Percentiles rank a stretch among this genome's conserved stretches.
phyloP scores from a whole-genome alignment of 2,329 filamentous ascomycete genomes.

The Claviceps africana region DNA sequence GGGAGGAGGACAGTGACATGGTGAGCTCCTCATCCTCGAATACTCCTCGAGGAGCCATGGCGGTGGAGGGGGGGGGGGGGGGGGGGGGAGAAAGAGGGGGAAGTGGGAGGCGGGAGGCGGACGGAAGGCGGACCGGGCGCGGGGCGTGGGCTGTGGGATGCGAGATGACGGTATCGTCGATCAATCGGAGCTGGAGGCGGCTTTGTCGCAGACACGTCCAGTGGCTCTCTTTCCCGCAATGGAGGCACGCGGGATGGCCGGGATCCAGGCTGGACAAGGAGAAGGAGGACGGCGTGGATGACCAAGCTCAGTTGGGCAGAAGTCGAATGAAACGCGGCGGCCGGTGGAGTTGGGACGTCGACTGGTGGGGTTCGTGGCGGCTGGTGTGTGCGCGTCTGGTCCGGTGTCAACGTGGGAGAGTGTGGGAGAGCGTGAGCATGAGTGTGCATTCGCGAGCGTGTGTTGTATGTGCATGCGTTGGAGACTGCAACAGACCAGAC shows the following conservation, averaged over 20 bases:
- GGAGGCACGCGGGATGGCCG: not conserved
- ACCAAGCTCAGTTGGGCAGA: not conserved
- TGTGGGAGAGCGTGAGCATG: no score
- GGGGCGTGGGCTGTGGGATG: not conserved
- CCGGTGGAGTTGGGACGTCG: not conserved
- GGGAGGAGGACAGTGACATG: constrained; percentile 55
- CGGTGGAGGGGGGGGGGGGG: constrained; percentile 6
- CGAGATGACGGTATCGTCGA: not conserved
- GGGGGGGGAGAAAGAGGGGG: not conserved
- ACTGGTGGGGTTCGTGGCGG: not conserved
- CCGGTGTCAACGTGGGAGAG: not conserved
- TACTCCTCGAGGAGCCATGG: constrained; percentile 38
- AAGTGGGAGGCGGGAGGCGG: not conserved
- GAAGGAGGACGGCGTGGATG: not conserved
- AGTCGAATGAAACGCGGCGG: constrained; percentile 1
- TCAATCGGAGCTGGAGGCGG: not conserved
- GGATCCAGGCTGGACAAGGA: not conserved
- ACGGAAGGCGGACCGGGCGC: not conserved
- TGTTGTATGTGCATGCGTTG: no score
- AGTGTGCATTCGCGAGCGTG: no score
- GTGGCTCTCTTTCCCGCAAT: not conserved
- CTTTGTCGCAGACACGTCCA: not conserved
- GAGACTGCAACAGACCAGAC: not conserved
- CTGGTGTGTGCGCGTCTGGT: no score
- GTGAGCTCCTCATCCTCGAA: constrained; percentile 76